Conservation (phyloP, 169 alveolate species). For the Fabrea salina region DNA sequence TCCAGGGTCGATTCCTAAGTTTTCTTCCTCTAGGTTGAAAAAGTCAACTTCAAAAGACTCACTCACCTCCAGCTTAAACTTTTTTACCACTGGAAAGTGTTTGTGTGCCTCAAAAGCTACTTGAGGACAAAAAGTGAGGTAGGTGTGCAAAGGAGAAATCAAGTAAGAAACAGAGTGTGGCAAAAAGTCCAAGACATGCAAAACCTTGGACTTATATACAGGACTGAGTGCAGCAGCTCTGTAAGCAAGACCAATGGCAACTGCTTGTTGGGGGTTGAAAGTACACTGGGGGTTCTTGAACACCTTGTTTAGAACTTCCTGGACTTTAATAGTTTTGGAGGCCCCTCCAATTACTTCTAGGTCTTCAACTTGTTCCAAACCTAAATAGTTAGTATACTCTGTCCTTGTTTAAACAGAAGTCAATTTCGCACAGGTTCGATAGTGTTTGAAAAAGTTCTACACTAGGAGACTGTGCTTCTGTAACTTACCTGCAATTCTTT, state of each 20-base stretch:
- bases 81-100: constrained; percentile 66
- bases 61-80: constrained; percentile 62
- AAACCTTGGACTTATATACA: constrained; percentile 76
- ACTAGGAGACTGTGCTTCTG: too few species aligned
- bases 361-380: constrained; percentile 75
- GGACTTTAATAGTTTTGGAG: constrained; percentile 94
- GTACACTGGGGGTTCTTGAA: too few species aligned
- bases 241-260: constrained; percentile 97
- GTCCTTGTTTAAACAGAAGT: too few species aligned
- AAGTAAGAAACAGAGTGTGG: constrained; percentile 64
- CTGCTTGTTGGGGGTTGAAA: constrained; percentile 94
- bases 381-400: too few species aligned
- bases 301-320: constrained; percentile 81
- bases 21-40: constrained; percentile 44
- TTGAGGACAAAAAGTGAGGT: constrained; percentile 44
- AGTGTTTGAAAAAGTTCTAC: too few species aligned
- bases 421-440: too few species aligned
- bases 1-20: neutral
- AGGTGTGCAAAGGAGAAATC: constrained; percentile 62
- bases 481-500: constrained; percentile 51
- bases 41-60: constrained; percentile 74
- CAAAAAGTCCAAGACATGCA: constrained; percentile 73
- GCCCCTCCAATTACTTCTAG: constrained; percentile 98
- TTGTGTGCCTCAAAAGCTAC: constrained; percentile 62
- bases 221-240: constrained; percentile 89